Evolutionary conservation across 2,329 filamentous ascomycete species (phyloP).

Genomic region (Cercospora brassicicola): DNA sequence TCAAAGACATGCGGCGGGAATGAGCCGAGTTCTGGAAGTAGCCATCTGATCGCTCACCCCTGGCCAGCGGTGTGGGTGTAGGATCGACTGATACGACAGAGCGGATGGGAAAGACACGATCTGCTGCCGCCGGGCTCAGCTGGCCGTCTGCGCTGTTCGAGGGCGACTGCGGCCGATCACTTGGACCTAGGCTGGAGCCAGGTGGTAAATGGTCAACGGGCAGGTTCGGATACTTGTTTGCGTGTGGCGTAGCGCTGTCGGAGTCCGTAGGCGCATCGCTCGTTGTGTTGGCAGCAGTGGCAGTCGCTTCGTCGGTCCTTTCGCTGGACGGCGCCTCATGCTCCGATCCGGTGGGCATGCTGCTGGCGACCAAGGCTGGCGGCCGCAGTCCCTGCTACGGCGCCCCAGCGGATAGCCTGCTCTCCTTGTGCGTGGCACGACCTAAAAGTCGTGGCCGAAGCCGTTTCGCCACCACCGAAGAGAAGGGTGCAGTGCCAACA

Average conservation of each 20-base stretch:
- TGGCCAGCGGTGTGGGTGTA: constrained; percentile 38
- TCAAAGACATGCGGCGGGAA: constrained; percentile 26
- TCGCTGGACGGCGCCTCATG: constrained; percentile 8
- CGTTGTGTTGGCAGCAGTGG: not conserved
- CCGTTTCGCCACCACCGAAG: constrained; percentile 5
- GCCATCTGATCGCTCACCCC: constrained; percentile 26
- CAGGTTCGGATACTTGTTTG: constrained; percentile 15
- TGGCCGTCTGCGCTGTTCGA: constrained; percentile 26
- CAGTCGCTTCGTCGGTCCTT: constrained; percentile 5
- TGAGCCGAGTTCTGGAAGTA: constrained; percentile 42
- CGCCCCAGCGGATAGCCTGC: not conserved
- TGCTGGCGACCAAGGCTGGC: not conserved
- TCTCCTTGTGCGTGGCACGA: not conserved
- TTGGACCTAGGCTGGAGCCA: not conserved
- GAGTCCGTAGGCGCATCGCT: not conserved
- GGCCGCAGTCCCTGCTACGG: not conserved
- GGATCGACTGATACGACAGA: constrained; percentile 74
- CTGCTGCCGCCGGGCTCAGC: constrained; percentile 46
- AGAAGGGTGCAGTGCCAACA: constrained; percentile 3
- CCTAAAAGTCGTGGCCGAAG: constrained; percentile 15
- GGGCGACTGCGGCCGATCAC: constrained; percentile 8
- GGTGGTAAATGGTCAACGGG: constrained; percentile 13
- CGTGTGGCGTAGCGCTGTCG: not conserved
- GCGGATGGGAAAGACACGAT: constrained; percentile 77
- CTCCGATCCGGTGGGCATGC: not conserved